Evolutionary conservation across 2,329 filamentous ascomycete genomes (phyloP).

Genomic region (Pestalotiopsis sp.): DNA sequence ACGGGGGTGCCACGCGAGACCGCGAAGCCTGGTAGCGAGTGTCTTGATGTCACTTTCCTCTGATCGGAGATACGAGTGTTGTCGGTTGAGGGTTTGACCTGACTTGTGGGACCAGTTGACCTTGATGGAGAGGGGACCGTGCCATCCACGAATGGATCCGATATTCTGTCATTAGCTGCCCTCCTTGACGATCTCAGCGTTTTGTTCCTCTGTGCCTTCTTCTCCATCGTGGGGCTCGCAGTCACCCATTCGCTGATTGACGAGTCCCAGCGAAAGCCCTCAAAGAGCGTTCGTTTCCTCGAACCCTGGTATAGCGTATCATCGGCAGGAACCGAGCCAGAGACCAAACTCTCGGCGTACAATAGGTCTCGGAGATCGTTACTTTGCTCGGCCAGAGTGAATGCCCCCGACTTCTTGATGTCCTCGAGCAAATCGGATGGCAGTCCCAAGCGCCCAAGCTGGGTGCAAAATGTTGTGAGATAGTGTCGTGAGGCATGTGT

Average conservation of each 20-base stretch:
- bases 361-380: constrained; percentile 54
- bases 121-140: background rate
- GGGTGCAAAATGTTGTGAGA: constrained; percentile 37
- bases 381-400: constrained; percentile 53
- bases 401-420: constrained; percentile 49
- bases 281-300: constrained; percentile 23
- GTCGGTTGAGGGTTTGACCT: background rate
- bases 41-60: background rate
- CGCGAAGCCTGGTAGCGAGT: background rate
- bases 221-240: constrained; percentile 40
- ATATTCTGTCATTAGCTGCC: background rate
- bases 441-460: constrained; percentile 37
- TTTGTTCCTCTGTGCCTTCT: background rate
- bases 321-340: background rate
- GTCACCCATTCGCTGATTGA: constrained; percentile 59
- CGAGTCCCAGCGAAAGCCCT: constrained; percentile 53
- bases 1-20: background rate
- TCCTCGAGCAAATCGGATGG: constrained; percentile 33
- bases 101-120: background rate
- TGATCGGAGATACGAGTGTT: background rate
- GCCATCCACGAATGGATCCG: background rate
- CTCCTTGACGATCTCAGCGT: constrained; percentile 16
- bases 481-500: constrained; percentile 27
- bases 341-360: constrained; percentile 49
- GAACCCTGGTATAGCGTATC: background rate